Percentiles rank a stretch among this genome's conserved stretches.
phyloP scores from a whole-genome alignment of 2,329 filamentous ascomycete species.

The Alternaria consortialis region DNA sequence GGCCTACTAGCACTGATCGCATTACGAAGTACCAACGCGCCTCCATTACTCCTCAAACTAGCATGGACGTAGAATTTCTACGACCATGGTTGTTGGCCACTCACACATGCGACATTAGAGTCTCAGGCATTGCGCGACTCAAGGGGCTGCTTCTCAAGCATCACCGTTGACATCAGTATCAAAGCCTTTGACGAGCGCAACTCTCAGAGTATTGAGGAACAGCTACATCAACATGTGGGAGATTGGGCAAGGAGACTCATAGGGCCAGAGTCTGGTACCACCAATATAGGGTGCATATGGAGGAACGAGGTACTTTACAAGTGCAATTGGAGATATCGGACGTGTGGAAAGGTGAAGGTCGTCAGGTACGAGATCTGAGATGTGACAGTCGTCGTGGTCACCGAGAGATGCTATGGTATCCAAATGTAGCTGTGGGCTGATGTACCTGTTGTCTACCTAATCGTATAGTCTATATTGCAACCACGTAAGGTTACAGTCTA shows the following conservation, averaged over 20 bases:
- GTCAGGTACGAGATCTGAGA: not conserved
- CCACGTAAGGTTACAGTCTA: not conserved
- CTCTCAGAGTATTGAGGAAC: not conserved
- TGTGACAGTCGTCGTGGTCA: not conserved
- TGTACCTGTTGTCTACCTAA: not conserved
- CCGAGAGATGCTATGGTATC: not conserved
- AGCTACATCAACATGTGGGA: not conserved
- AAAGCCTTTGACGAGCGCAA: not conserved
- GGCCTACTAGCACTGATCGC: not conserved
- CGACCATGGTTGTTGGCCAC: not conserved
- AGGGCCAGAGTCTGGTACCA: not conserved
- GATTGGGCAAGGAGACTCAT: not conserved
- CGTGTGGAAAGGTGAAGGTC: not conserved
- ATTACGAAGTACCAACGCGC: not conserved
- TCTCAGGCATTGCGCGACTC: not conserved
- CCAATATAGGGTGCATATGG: not conserved
- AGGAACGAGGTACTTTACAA: not conserved
- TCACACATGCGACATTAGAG: not conserved
- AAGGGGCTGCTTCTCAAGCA: not conserved
- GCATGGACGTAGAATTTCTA: not conserved
- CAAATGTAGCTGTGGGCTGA: too few relatives aligned
- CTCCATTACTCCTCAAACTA: not conserved
- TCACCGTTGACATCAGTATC: not conserved
- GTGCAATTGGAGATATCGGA: not conserved
- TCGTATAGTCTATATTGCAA: not conserved